Conservation (phyloP, 106 monocot species). For the Apostasia ramifera region DNA sequence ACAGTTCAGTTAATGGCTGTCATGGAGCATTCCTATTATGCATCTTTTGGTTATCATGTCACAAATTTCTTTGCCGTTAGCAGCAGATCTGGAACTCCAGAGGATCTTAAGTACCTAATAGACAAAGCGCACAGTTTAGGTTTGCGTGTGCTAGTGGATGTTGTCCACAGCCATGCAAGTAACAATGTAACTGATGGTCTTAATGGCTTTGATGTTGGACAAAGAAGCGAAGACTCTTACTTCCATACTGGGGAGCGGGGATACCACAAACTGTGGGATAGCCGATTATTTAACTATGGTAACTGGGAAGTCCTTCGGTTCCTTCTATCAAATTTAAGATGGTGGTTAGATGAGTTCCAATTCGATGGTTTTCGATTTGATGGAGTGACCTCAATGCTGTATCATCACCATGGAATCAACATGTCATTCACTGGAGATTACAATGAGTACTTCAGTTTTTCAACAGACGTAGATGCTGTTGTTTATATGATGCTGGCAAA, state of each 20-base stretch:
- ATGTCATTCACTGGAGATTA: constrained; percentile 74
- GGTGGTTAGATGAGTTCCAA: constrained; percentile 82
- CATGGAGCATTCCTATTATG: constrained; percentile 99
- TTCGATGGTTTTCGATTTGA: constrained; percentile 99
- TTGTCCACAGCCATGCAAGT: constrained; percentile 91
- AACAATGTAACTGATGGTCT: constrained; percentile 84
- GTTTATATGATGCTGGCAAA: constrained; percentile 95
- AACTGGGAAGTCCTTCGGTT: constrained; percentile 96
- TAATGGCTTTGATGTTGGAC: constrained; percentile 94
- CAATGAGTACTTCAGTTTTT: constrained; percentile 67
- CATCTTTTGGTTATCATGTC: constrained; percentile 95
- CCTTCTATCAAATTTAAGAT: constrained; percentile 85
- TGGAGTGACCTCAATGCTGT: constrained; percentile 95
- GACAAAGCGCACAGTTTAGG: constrained; percentile 90
- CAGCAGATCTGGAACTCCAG: constrained; percentile 90
- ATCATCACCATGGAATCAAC: constrained; percentile 95
- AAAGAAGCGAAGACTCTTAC: constrained; percentile 63
- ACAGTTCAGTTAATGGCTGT: constrained; percentile 90
- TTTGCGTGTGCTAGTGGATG: constrained; percentile 82
- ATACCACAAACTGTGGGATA: constrained; percentile 94
- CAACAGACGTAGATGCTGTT: constrained; percentile 86
- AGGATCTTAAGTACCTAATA: constrained; percentile 91
- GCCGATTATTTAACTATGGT: constrained; percentile 84
- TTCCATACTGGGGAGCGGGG: constrained; percentile 82
- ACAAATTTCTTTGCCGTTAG: constrained; percentile 93